Evolutionary conservation across 768 basidiomycete genomes (phyloP), one percentile per base, ranked within the genome.

Genomic region (Pulveroboletus sp.): DNA sequence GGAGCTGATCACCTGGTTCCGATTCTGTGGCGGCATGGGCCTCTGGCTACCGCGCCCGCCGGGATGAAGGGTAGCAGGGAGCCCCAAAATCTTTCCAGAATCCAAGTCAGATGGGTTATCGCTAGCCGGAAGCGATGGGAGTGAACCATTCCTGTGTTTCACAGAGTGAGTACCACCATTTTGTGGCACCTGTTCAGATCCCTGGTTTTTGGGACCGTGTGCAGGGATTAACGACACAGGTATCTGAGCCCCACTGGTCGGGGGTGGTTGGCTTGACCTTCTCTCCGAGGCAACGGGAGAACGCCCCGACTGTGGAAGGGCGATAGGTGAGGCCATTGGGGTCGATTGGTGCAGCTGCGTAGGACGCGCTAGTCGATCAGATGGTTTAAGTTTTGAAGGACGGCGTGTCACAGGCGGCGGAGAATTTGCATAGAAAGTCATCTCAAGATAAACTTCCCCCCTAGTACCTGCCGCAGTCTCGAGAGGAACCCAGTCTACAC

Each of bases 361-460:
- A 38, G 77, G 74, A n/a, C 76, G 75, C 21, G 70, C 66, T 34
- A 84, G 65, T 35, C 81, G 71, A 43, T 83, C 81, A 4, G 74
- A 68, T 17, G 77, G 74, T 1, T 63, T 62, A 11, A 82, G 58
- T 55, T 82, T 84, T 20, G 82, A 79, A 38, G 80, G 75, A 21
- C 78, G 72, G 47, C 79, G 72, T 23, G 61, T 64, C 34, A 81
- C 57, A 27, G 82, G 68, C n/a, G 76, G 72, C 8, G 84, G 81
- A 4, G 75, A 78, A 46, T 85, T 82, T 4, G 91, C 79, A 67
- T 82, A 97, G 72, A 84, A 97, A 2, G 94, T 97, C 82, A 97
- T 87, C 66, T 97, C 94, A 14, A 97, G 76, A 63, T 90, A 97
- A 10, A 95, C 55, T 45, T 97, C 90, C 6, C 94, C 94, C 20